Conservation (phyloP, 2,329 filamentous ascomycete genomes). For the Waltergamsia citrina region DNA sequence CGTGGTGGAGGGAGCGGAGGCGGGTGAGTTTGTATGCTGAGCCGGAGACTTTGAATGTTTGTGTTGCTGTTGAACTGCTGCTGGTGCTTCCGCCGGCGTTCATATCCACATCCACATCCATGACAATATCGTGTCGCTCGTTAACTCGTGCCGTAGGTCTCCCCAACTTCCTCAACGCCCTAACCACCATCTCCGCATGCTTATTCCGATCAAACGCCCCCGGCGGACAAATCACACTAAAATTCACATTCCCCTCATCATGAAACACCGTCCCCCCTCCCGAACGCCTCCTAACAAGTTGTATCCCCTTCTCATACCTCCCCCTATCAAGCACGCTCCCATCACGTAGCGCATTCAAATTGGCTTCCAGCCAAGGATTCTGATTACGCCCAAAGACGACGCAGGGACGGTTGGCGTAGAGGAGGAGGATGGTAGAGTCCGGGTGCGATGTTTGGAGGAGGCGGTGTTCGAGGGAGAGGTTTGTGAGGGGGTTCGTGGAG, state of each 20-base stretch:
- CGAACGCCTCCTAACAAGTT: constrained; percentile 72
- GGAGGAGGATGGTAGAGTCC: constrained; percentile 69
- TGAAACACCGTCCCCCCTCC: constrained; percentile 94
- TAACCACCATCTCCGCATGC: constrained; percentile 87
- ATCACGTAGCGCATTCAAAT: constrained; percentile 50
- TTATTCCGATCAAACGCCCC: constrained; percentile 70
- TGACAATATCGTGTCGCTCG: constrained; percentile 84
- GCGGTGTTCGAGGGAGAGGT: constrained; percentile 89
- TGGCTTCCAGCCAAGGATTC: constrained; percentile 92
- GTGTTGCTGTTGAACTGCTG: background rate
- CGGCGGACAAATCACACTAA: constrained; percentile 79
- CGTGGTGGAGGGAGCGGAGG: constrained; percentile 77
- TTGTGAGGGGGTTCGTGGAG: constrained; percentile 69
- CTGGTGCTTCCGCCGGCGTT: background rate
- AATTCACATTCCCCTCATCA: constrained; percentile 88
- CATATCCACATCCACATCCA: constrained; percentile 35
- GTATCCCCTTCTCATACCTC: constrained; percentile 14
- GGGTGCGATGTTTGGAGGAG: constrained; percentile 66
- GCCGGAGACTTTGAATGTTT: constrained; percentile 73
- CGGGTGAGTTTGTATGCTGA: constrained; percentile 91
- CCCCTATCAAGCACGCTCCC: constrained; percentile 1
- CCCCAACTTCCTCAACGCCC: constrained; percentile 59
- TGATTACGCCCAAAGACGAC: constrained; percentile 93
- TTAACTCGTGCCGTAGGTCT: constrained; percentile 64
- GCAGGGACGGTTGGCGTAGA: constrained; percentile 82